Base-by-base conservation (phyloP, 768 basidiomycete genomes). In the Strobilomyces echinocephalus region DNA sequence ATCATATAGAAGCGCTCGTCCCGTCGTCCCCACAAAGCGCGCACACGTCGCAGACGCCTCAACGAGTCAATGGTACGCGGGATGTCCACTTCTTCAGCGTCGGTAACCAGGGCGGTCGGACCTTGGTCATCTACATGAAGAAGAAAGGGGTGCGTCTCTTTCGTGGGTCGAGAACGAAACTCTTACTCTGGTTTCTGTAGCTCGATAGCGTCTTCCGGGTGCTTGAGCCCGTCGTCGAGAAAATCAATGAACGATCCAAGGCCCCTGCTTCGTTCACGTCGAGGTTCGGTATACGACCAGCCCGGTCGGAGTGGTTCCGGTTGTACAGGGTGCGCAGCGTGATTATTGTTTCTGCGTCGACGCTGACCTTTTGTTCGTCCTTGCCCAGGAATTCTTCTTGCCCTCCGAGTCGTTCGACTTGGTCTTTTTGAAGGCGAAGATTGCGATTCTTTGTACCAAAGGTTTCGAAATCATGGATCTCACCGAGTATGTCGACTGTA, bases 391-490 rank as follows among this genome's bases (percentile, higher is more conserved):
- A 72, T 95, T 94, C 73, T 95, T 91, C 81, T 71, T 95, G 46
- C 92, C 91, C 2, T 92, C 89, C 0, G 93, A 97, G 65, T 87
- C 94, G 0, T 91, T 84, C 58, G 89, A 92, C 64, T 76, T 97
- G 40, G 84, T 93, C 56, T 98, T 97, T 79, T 75, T 97, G 52
- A 94, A 95, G 67, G 88, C 89, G 9, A 90, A 88, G 72, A 88
- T 99, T 57, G 94, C 90, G 4, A 89, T 99, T 52, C 79, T 97
- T 28, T 95, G 95, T 61, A 85, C 89, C 0, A 91, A 91, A 64
- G 94, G 95, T 38, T 97, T 97, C 62, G 95, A 97, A 70, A 95
- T 97, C 62, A 97, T 98, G 89, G 92, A 97, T 61, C 79, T 97
- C 39, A 83, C 84, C 21, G 91, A 95, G 90, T 95, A 74, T 42